Percentiles rank a stretch among this genome's conserved stretches.
Conservation (phyloP, 495 filamentous ascomycete species). For the Poronia punctata region DNA sequence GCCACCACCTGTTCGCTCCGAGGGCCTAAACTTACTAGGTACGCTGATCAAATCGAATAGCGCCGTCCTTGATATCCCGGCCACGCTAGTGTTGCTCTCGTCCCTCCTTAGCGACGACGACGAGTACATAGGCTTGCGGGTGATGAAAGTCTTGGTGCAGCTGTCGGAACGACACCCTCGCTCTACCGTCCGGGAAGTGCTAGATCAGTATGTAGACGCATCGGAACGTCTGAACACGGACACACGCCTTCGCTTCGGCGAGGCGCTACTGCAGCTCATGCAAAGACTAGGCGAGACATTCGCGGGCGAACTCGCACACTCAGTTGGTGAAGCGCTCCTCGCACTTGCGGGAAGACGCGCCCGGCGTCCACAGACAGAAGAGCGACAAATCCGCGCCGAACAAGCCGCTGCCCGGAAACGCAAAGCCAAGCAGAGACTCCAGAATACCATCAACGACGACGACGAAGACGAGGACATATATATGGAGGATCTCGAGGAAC, state of each 20-base stretch:
- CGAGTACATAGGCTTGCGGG: conserved; percentile 67
- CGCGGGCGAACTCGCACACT: conserved; percentile 47
- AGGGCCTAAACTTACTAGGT: conserved; percentile 67
- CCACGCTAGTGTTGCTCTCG: conserved; percentile 58
- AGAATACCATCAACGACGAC: conserved; percentile 35
- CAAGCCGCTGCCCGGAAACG: conserved; percentile 38
- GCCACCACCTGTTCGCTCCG: conserved; percentile 67
- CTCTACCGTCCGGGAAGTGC: conserved; percentile 56
- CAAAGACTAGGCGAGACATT: conserved; percentile 59
- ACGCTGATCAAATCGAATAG: conserved; percentile 54
- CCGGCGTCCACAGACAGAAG: conserved; percentile 47
- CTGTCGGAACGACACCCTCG: conserved; percentile 59
- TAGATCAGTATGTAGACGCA: conserved; percentile 63
- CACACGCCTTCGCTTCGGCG: conserved; percentile 63
- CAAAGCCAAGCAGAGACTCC: conserved; percentile 24
- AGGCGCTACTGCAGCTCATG: conserved; percentile 62
- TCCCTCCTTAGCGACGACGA: conserved; percentile 62
- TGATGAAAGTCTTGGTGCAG: conserved; percentile 60
- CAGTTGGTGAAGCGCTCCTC: conserved; percentile 57
- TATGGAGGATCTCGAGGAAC: conserved; percentile 38
- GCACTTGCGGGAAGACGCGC: conserved; percentile 57
- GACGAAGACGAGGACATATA: conserved; percentile 47
- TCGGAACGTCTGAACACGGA: conserved; percentile 54
- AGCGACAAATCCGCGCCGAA: conserved; percentile 43
- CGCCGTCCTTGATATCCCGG: conserved; percentile 63